Evolutionary conservation across 257 asterid species (phyloP).

Genomic region (Rauvolfia tetraphylla): DNA sequence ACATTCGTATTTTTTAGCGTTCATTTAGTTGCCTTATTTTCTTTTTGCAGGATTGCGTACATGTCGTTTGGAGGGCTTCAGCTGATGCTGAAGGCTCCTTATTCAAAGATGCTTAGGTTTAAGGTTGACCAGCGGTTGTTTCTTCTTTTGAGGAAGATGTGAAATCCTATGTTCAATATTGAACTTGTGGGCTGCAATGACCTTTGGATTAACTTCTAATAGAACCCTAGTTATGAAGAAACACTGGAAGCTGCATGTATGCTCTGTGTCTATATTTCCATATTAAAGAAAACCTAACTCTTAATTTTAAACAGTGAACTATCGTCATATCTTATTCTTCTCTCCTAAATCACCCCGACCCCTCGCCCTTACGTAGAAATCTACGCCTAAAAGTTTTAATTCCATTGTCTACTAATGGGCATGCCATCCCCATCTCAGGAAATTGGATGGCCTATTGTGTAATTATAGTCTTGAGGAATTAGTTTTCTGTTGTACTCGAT

Average conservation of each 20-base stretch:
- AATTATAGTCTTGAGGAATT: too few species aligned
- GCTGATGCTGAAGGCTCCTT: slow-evolving; percentile 62
- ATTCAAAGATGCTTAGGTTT: slow-evolving; percentile 50
- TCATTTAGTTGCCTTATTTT: slow-evolving; percentile 1
- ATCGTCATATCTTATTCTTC: background rate
- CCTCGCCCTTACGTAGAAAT: background rate
- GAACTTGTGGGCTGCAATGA: background rate
- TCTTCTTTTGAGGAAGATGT: slow-evolving; percentile 78
- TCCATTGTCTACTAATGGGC: too few species aligned
- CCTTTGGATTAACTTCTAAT: background rate
- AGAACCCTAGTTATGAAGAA: background rate
- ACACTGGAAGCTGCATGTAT: background rate
- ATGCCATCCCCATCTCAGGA: background rate
- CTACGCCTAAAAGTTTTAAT: background rate
- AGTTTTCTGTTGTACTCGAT: too few species aligned
- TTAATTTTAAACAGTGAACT: background rate
- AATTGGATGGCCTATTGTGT: too few species aligned
- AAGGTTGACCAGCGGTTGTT: slow-evolving; percentile 64
- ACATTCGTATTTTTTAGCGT: slow-evolving; percentile 2
- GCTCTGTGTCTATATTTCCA: background rate
- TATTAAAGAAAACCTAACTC: background rate
- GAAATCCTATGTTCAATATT: slow-evolving; percentile 14
- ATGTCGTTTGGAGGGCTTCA: slow-evolving; percentile 95
- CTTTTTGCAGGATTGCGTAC: slow-evolving; percentile 44
- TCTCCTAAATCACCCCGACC: background rate